These are phyloP conservation scores for Boletellus sp. DNA, from an alignment of 768 basidiomycete species.

Conservation along the genomic window DNA sequence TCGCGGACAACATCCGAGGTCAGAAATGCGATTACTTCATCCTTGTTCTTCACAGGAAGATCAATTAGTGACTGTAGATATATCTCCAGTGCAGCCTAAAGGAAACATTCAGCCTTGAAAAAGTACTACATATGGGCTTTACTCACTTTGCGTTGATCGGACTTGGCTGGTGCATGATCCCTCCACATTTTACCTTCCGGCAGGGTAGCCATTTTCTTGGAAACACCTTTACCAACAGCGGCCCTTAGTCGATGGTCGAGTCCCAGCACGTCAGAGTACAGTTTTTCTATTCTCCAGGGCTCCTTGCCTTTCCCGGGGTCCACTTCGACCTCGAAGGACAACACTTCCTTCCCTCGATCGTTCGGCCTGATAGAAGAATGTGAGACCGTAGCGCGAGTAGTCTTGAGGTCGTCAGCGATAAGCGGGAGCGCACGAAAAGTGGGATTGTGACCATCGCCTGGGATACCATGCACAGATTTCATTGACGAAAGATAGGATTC, in stretches of 20 bases:
- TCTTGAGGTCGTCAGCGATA: slow-evolving; percentile 65
- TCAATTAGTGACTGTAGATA: slow-evolving; percentile 84
- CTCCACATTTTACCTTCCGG: slow-evolving; percentile 95
- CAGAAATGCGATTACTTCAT: slow-evolving; percentile 89
- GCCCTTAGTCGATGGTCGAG: slow-evolving; percentile 75
- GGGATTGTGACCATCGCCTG: slow-evolving; percentile 29
- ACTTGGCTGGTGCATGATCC: slow-evolving; percentile 94
- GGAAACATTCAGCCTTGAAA: slow-evolving; percentile 8
- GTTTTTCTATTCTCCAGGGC: slow-evolving; percentile 84
- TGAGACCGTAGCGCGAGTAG: slow-evolving; percentile 66
- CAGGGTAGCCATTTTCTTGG: slow-evolving; percentile 73
- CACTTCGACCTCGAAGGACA: slow-evolving; percentile 82
- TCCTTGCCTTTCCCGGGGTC: slow-evolving; percentile 69
- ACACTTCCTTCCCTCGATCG: slow-evolving; percentile 86
- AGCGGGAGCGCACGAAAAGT: slow-evolving; percentile 73
- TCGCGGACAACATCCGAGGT: slow-evolving; percentile 84
- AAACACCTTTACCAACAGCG: slow-evolving; percentile 54
- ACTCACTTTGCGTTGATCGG: slow-evolving; percentile 91
- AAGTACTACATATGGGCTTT: neutral
- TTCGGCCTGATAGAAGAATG: slow-evolving; percentile 85
- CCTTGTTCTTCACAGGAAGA: slow-evolving; percentile 80
- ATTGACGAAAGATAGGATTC: slow-evolving; percentile 30
- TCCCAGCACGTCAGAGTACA: slow-evolving; percentile 88
- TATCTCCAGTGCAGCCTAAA: slow-evolving; percentile 69
- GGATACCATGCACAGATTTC: slow-evolving; percentile 15